These are phyloP conservation scores for Pseudocercospora eumusae DNA, from an alignment of 2,329 filamentous ascomycete species.

Conservation along the genomic window DNA sequence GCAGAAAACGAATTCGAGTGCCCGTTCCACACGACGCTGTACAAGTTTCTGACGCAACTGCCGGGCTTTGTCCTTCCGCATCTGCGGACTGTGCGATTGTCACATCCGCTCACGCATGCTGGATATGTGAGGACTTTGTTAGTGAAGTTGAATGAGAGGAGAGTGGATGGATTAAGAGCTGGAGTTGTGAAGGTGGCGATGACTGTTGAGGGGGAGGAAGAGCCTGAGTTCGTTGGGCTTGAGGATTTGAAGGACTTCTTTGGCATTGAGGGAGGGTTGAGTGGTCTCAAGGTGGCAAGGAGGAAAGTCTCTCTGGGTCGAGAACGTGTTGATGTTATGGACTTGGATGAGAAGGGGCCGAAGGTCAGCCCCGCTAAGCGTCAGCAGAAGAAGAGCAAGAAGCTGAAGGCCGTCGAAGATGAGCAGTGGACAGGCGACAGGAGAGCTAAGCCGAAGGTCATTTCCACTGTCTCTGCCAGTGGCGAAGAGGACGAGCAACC, in stretches of 20 bases:
- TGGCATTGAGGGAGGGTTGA: conserved; percentile 12
- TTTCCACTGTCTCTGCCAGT: background rate
- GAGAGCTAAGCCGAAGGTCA: background rate
- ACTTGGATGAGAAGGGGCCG: background rate
- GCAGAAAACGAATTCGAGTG: conserved; percentile 12
- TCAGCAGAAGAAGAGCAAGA: background rate
- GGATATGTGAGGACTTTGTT: conserved; percentile 12
- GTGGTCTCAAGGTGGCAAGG: background rate
- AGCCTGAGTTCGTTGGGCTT: conserved; percentile 8
- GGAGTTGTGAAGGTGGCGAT: conserved; percentile 14
- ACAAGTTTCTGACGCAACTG: background rate
- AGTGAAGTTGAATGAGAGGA: conserved; percentile 14
- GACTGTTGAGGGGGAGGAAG: conserved; percentile 10
- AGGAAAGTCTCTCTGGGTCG: background rate
- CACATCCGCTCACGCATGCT: conserved; percentile 9
- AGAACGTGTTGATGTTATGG: background rate
- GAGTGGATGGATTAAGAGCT: conserved; percentile 9
- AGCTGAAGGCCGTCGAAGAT: background rate
- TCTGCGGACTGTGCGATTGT: conserved; percentile 10
- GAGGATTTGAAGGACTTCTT: conserved; percentile 11
- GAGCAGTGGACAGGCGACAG: background rate
- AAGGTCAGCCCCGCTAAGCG: background rate
- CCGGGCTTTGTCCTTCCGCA: background rate
- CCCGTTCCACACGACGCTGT: conserved; percentile 9
- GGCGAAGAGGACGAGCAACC: background rate